Evolutionary conservation across 257 asterid species (phyloP).

Genomic region (Verbascum thapsus): DNA sequence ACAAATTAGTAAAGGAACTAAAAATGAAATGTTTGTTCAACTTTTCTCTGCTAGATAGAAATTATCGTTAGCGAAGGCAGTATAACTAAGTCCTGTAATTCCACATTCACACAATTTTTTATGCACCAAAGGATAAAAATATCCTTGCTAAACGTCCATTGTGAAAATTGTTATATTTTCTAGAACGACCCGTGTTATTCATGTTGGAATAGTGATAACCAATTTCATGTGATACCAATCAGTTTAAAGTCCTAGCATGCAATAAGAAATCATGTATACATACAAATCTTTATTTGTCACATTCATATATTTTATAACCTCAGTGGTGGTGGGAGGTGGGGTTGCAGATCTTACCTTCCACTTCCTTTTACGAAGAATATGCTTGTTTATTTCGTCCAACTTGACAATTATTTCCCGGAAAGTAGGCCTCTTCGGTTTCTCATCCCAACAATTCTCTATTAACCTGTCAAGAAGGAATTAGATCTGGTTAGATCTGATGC

Average conservation of each 20-base stretch:
- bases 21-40: no score
- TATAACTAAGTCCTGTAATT: no score
- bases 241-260: not conserved
- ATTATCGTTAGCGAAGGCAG: no score
- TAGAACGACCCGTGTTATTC: not conserved
- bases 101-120: not conserved
- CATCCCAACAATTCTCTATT: conserved; percentile 71
- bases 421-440: conserved; percentile 65
- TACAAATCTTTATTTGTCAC: conserved; percentile 3
- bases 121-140: not conserved
- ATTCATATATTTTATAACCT: not conserved
- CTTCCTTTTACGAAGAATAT: conserved; percentile 46
- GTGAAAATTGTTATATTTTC: not conserved
- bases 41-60: no score
- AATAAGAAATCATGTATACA: not conserved
- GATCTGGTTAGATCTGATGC: not conserved
- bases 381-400: conserved; percentile 54
- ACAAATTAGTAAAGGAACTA: no score
- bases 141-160: not conserved
- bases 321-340: conserved; percentile 3
- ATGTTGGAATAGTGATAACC: not conserved
- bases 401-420: conserved; percentile 56
- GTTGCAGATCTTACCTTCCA: conserved; percentile 63
- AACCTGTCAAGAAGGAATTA: conserved; percentile 52
- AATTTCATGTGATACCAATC: not conserved